Evolutionary conservation across 2,329 filamentous ascomycete genomes (phyloP), one percentile per base, ranked within the genome.

Genomic region (Ceratocystis variospora): DNA sequence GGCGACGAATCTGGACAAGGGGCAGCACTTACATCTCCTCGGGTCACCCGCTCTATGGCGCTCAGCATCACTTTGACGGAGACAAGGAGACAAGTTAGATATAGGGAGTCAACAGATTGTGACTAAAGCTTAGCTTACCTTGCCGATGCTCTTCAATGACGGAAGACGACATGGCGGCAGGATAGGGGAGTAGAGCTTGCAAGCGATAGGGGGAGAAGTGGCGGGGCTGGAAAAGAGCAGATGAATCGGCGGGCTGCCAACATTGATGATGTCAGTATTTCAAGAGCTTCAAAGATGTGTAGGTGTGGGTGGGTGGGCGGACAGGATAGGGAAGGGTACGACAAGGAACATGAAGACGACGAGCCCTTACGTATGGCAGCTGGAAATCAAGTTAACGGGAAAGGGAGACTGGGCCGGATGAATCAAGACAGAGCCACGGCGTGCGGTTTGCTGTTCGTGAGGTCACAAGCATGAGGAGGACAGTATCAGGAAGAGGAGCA

Each of bases 141-240:
- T 77, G 73, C 64, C 87, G 87, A 80, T 96, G 90, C 73, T 91
- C 86, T 74, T 91, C 86, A 73, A 96, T 87, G 72, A 92, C 84
- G 70, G 91, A 96, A 76, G 88, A 80, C 72, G 85, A 87, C 90
- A 96, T 96, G 72, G 76, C 86, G 2, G 59, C 59, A 63, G 48
- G 17, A 48, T 46, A 25, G 10, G 8, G n/a, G 3, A 2, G 10
- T 17, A 22, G 28, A 17, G 33, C 33, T 25, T n/a, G n/a, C 25
- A 46, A 45, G 17, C 10, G 12, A 17, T 31, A 53, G 55, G 25
- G n/a, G 12, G 37, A 17, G 15, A 7, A 25, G 22, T 25, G n/a
- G 19, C 19, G 22, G 5, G 19, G 22, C 7, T 50, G 48, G 48
- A 25, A 25, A 10, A 25, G 33, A 25, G 22, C 22, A 10, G 28